phyloP scores from a whole-genome alignment of 164 flowering plant species.

The Akebia trifoliata region DNA sequence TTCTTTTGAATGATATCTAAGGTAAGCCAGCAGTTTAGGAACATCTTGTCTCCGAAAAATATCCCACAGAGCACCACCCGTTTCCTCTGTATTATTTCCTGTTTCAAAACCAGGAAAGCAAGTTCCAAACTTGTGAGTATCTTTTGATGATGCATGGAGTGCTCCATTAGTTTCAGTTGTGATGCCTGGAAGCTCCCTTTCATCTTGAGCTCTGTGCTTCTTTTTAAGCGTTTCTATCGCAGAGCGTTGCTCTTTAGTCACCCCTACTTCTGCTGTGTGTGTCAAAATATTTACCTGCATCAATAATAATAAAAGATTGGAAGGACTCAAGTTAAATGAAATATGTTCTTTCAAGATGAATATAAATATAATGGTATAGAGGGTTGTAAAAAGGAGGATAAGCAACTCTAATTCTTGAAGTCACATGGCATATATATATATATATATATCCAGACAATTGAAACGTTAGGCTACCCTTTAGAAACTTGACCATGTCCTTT shows the following conservation, averaged over 20 bases:
- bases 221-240: constrained; percentile 38
- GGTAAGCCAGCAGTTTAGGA: constrained; percentile 54
- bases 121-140: background rate
- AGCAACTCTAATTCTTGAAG: too few species aligned
- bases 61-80: constrained; percentile 69
- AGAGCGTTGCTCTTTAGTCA: constrained; percentile 34
- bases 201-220: constrained; percentile 58
- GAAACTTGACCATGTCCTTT: too few species aligned
- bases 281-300: constrained; percentile 77
- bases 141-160: background rate
- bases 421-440: too few species aligned
- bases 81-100: constrained; percentile 14
- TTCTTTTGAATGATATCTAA: constrained; percentile 46
- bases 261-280: constrained; percentile 55
- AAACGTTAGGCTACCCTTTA: too few species aligned
- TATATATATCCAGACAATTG: too few species aligned
- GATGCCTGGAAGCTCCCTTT: constrained; percentile 24
- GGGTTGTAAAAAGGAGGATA: too few species aligned
- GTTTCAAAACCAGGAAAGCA: constrained; percentile 13
- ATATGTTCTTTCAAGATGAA: too few species aligned
- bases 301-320: background rate
- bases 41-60: constrained; percentile 68
- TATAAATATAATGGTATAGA: background rate
- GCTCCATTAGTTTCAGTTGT: background rate
- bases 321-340: background rate